Conservation (phyloP, 2,329 filamentous ascomycete genomes). For the Cladobotryum mycophilum region DNA sequence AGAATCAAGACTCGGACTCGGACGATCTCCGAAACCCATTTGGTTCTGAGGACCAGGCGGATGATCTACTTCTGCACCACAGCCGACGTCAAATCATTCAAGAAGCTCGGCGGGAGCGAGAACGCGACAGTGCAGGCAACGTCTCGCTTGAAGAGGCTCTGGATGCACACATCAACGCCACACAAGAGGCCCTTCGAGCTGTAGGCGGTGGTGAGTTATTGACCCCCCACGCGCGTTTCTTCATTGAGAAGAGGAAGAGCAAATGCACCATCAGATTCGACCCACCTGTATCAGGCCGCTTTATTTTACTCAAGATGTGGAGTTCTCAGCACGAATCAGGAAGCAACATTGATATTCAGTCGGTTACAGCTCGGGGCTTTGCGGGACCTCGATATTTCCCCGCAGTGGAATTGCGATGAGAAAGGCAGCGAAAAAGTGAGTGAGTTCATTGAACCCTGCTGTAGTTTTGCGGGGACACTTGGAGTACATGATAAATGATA, state of each 20-base stretch:
- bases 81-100: slow-evolving; percentile 18
- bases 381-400: slow-evolving; percentile 83
- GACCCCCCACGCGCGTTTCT: slow-evolving; percentile 72
- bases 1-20: slow-evolving; percentile 37
- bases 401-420: slow-evolving; percentile 53
- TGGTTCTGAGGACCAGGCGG: slow-evolving; percentile 21
- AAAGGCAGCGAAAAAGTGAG: too few species aligned
- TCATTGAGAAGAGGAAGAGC: slow-evolving; percentile 74
- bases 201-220: slow-evolving; percentile 57
- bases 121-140: slow-evolving; percentile 16
- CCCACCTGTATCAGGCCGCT: slow-evolving; percentile 72
- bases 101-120: slow-evolving; percentile 8
- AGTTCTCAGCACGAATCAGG: slow-evolving; percentile 60
- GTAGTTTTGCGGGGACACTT: too few species aligned
- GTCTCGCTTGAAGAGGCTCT: slow-evolving; percentile 28
- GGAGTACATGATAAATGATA: too few species aligned
- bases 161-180: slow-evolving; percentile 46
- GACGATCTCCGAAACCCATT: slow-evolving; percentile 24
- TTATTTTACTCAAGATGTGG: slow-evolving; percentile 87
- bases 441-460: too few species aligned
- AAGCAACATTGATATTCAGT: slow-evolving; percentile 83
- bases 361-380: slow-evolving; percentile 75
- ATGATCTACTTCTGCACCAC: slow-evolving; percentile 19
- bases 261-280: slow-evolving; percentile 84
- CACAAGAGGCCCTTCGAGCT: slow-evolving; percentile 50